phyloP scores from a whole-genome alignment of 768 basidiomycete genomes.

The Boletus huronensis region DNA sequence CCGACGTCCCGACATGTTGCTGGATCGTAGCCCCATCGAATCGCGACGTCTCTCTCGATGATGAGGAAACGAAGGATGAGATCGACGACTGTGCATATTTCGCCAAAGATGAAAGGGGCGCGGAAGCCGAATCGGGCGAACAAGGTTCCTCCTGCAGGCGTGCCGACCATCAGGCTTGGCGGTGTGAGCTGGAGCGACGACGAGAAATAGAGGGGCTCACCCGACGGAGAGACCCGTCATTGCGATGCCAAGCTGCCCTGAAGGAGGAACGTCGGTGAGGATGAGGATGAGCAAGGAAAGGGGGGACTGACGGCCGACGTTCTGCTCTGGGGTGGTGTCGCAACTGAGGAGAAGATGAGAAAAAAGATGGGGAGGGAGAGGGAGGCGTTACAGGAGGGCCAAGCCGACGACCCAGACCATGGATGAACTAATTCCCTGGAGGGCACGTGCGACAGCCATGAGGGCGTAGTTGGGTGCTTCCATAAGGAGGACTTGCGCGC shows the following conservation, averaged over 20 bases:
- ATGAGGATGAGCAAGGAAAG: background rate
- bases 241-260: slow-evolving; percentile 59
- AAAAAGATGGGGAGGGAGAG: background rate
- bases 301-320: slow-evolving; percentile 45
- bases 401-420: slow-evolving; percentile 62
- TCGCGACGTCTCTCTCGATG: slow-evolving; percentile 52
- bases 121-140: slow-evolving; percentile 56
- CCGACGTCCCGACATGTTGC: slow-evolving; percentile 14
- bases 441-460: slow-evolving; percentile 55
- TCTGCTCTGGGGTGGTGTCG: slow-evolving; percentile 48
- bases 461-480: slow-evolving; percentile 53
- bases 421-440: slow-evolving; percentile 59
- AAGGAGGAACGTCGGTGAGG: background rate
- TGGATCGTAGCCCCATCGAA: slow-evolving; percentile 47
- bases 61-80: slow-evolving; percentile 52
- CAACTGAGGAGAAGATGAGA: slow-evolving; percentile 39
- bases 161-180: slow-evolving; percentile 49
- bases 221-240: slow-evolving; percentile 58
- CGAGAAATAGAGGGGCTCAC: slow-evolving; percentile 25
- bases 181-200: background rate
- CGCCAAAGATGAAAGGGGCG: slow-evolving; percentile 55
- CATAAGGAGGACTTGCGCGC: slow-evolving; percentile 60
- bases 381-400: slow-evolving; percentile 46
- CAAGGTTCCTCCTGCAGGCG: slow-evolving; percentile 54
- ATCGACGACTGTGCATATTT: slow-evolving; percentile 45